phyloP scores from a whole-genome alignment of 148 eudicot genomes.

The Hydrangea macrophylla region DNA sequence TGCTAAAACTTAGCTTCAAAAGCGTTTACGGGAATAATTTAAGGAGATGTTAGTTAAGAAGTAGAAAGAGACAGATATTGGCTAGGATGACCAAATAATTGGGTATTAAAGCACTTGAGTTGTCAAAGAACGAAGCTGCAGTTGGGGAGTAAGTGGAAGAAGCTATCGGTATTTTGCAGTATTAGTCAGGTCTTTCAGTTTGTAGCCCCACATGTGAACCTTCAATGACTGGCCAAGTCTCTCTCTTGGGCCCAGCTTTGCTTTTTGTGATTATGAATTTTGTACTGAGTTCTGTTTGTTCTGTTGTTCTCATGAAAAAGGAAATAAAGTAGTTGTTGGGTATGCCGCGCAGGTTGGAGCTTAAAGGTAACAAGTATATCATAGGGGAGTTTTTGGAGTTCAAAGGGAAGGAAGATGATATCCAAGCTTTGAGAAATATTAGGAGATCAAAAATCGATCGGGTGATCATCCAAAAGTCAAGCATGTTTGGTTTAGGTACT shows the following conservation, averaged over 20 bases:
- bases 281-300: slow-evolving; percentile 4
- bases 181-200: not conserved
- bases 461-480: slow-evolving; percentile 64
- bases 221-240: not conserved
- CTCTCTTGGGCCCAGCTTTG: not conserved
- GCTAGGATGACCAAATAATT: too few relatives aligned
- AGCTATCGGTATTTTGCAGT: not conserved
- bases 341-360: slow-evolving; percentile 64
- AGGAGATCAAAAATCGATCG: slow-evolving; percentile 84
- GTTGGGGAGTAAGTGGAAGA: slow-evolving; percentile 1
- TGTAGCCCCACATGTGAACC: not conserved
- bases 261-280: slow-evolving; percentile 2
- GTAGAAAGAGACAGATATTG: not conserved
- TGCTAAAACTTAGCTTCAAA: not conserved
- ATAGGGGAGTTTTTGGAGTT: slow-evolving; percentile 85
- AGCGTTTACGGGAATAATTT: not conserved
- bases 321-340: slow-evolving; percentile 1
- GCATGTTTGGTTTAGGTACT: slow-evolving; percentile 90
- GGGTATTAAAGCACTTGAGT: too few relatives aligned
- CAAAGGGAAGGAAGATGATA: slow-evolving; percentile 84
- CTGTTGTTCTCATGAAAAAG: not conserved
- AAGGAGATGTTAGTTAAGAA: not conserved
- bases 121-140: too few relatives aligned
- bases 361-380: slow-evolving; percentile 59
- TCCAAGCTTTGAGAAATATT: slow-evolving; percentile 52